phyloP scores from a whole-genome alignment of 805 yeast species.

The Saccharomycopsis amapae region DNA sequence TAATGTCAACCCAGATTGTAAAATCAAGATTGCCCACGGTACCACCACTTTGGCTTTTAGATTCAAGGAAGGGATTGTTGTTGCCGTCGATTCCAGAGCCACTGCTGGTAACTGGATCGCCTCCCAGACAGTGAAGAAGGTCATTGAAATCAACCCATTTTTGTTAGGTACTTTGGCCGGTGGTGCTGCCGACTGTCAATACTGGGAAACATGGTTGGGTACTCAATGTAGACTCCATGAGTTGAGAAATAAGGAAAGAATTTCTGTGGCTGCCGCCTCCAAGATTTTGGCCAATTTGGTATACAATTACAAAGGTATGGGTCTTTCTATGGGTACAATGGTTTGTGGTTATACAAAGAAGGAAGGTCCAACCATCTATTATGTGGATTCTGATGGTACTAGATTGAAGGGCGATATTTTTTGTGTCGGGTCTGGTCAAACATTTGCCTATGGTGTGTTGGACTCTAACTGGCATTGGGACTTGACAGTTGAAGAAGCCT shows the following conservation, averaged over 20 bases:
- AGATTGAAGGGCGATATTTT: conserved; percentile 90
- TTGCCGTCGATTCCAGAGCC: conserved; percentile 97
- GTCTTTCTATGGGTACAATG: conserved; percentile 99
- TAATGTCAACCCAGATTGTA: conserved; percentile 84
- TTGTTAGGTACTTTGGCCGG: conserved; percentile 98
- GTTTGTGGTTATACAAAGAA: conserved; percentile 93
- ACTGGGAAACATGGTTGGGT: conserved; percentile 99
- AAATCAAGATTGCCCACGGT: conserved; percentile 95
- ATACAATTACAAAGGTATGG: conserved; percentile 93
- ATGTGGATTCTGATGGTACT: conserved; percentile 96
- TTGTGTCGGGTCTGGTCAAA: conserved; percentile 98
- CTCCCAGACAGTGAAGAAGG: conserved; percentile 95
- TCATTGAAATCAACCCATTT: conserved; percentile 92
- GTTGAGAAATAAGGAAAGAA: conserved; percentile 88
- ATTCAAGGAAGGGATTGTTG: conserved; percentile 90
- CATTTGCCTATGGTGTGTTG: conserved; percentile 96
- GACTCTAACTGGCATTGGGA: conserved; percentile 94
- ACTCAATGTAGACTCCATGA: conserved; percentile 94
- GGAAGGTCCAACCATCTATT: conserved; percentile 92
- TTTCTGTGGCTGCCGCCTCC: conserved; percentile 93
- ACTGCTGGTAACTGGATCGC: conserved; percentile 98
- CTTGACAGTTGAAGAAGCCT: conserved; percentile 84
- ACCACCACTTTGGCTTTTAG: conserved; percentile 97
- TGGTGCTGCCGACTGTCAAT: conserved; percentile 99
- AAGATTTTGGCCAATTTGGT: conserved; percentile 87